These are phyloP conservation scores for Fraxinus floribunda DNA, from an alignment of 305 asterid genomes.

Conservation along the genomic window DNA sequence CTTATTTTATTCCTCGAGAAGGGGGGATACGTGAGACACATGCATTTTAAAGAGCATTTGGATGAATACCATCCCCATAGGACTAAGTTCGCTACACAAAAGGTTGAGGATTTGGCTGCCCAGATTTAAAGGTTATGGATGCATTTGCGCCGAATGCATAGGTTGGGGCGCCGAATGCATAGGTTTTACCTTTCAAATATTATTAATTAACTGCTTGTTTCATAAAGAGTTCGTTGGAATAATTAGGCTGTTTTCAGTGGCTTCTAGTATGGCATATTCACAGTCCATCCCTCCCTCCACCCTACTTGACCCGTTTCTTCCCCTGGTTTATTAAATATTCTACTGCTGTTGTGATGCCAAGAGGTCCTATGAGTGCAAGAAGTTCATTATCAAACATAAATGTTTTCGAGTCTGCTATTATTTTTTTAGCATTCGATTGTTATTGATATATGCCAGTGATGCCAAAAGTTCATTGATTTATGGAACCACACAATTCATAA, in stretches of 20 bases:
- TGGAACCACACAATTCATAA: not conserved
- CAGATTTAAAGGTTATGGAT: not conserved
- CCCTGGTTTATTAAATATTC: not conserved
- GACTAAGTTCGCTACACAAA: not conserved
- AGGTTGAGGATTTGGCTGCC: not conserved
- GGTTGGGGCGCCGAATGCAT: not conserved
- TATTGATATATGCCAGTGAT: not conserved
- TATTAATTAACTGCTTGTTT: not conserved
- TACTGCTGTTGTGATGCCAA: not conserved
- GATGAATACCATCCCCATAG: not conserved
- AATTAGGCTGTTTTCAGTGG: not conserved
- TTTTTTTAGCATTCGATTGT: not conserved
- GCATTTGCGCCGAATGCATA: not conserved
- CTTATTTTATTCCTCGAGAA: not conserved
- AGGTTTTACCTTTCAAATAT: not conserved
- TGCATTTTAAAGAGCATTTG: not conserved
- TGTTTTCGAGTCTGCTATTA: not conserved
- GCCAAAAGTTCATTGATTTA: not conserved
- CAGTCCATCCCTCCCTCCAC: not conserved
- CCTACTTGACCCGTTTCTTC: not conserved
- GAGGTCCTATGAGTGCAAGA: not conserved
- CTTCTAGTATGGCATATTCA: not conserved
- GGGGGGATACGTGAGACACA: not conserved
- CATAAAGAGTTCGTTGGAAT: not conserved
- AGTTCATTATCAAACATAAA: not conserved